A percentile compares a stretch with the other conserved stretches of the same genome.
These are phyloP conservation scores for Senna tora DNA, from an alignment of 306 rosid species.

Conservation along the genomic window DNA sequence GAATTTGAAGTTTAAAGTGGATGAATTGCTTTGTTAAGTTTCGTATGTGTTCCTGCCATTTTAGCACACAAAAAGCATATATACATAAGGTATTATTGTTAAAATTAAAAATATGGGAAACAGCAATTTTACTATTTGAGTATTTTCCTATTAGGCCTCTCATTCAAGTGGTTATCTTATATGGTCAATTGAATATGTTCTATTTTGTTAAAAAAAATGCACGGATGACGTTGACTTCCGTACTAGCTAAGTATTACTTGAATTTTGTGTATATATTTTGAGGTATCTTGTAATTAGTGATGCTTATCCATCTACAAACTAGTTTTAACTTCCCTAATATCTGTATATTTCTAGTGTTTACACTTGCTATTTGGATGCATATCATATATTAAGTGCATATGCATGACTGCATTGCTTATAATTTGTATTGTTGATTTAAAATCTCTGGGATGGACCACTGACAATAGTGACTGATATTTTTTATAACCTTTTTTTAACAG, in stretches of 20 bases:
- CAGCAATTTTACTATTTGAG: background rate
- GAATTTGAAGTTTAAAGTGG: slow-evolving; percentile 3
- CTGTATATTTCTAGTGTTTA: slow-evolving; percentile 12
- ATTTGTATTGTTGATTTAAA: slow-evolving; percentile 13
- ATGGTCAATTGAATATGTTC: background rate
- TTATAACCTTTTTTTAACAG: slow-evolving; percentile 53
- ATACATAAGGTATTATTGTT: background rate
- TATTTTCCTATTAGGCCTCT: background rate
- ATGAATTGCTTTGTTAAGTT: slow-evolving; percentile 21
- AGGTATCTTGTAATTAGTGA: background rate
- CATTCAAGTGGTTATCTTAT: background rate
- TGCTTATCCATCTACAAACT: slow-evolving; percentile 1
- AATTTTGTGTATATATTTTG: background rate
- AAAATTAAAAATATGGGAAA: background rate
- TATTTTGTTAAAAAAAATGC: background rate
- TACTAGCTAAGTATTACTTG: background rate
- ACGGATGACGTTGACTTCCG: background rate
- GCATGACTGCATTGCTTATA: slow-evolving; percentile 7
- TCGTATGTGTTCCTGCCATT: background rate
- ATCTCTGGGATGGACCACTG: background rate
- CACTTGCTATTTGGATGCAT: slow-evolving; percentile 4
- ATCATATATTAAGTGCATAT: slow-evolving; percentile 9
- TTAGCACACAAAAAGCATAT: background rate
- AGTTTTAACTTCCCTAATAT: background rate
- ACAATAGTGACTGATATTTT: slow-evolving; percentile 34